Conservation (phyloP, 805 yeast genomes). For the Saturnispora galanensis region DNA sequence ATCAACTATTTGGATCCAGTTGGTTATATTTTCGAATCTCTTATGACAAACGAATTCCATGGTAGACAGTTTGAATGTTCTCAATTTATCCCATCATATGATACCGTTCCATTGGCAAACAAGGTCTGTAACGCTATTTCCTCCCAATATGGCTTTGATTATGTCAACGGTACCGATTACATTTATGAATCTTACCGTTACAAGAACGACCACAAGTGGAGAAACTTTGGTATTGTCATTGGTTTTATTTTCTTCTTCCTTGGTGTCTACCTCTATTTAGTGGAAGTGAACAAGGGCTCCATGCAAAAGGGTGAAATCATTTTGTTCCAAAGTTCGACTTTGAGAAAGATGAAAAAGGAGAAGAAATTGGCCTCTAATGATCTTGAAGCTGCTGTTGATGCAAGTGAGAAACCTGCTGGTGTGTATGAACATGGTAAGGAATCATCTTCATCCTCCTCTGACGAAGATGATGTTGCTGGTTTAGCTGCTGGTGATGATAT, state of each 20-base stretch:
- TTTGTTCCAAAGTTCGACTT: conserved; percentile 43
- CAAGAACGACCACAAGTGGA: conserved; percentile 56
- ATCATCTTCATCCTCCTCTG: not conserved
- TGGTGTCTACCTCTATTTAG: conserved; percentile 39
- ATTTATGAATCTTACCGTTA: conserved; percentile 40
- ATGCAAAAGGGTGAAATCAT: conserved; percentile 65
- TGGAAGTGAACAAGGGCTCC: conserved; percentile 52
- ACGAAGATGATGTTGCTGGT: conserved; percentile 22
- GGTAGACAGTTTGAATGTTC: conserved; percentile 39
- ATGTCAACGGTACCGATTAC: conserved; percentile 54
- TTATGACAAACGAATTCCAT: conserved; percentile 49
- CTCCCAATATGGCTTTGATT: conserved; percentile 40
- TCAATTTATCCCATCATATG: conserved; percentile 36
- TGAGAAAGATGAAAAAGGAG: conserved; percentile 37
- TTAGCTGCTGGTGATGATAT: conserved; percentile 34
- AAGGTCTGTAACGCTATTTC: conserved; percentile 39
- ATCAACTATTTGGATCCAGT: conserved; percentile 51
- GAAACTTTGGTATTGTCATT: conserved; percentile 63
- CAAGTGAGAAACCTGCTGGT: conserved; percentile 20
- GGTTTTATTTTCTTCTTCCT: conserved; percentile 50
- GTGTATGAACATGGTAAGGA: conserved; percentile 17
- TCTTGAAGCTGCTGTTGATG: conserved; percentile 19
- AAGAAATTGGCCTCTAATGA: conserved; percentile 20
- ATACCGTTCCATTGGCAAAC: conserved; percentile 12
- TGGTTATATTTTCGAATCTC: conserved; percentile 47